Conservation (phyloP, 2,329 filamentous ascomycete species). For the Celoporthe dispersa region DNA sequence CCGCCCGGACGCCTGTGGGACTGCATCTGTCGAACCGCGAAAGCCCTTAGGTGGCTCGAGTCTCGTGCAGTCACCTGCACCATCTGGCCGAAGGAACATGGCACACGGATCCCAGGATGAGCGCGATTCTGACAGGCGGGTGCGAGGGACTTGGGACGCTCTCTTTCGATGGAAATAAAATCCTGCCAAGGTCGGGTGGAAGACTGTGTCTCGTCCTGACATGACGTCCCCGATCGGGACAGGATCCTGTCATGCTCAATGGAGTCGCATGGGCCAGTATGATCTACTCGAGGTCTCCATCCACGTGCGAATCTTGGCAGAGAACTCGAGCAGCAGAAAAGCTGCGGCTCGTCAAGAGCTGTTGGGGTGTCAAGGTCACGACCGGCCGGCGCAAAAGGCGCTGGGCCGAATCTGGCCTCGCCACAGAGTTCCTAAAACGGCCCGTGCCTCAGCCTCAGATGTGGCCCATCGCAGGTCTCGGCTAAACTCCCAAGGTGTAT, state of each 20-base stretch:
- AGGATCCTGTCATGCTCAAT: neutral
- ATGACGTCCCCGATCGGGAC: slow-evolving; percentile 1
- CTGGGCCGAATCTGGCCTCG: slow-evolving; percentile 18
- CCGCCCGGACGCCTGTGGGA: neutral
- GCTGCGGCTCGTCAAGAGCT: slow-evolving; percentile 22
- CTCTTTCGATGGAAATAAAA: neutral
- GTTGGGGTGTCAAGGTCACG: slow-evolving; percentile 21
- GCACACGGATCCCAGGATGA: neutral
- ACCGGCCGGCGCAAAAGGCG: slow-evolving; percentile 14
- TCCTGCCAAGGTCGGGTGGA: neutral
- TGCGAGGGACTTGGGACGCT: neutral
- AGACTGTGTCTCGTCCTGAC: slow-evolving; percentile 12
- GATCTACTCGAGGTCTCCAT: neutral
- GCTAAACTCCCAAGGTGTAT: slow-evolving; percentile 17
- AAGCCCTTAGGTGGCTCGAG: neutral
- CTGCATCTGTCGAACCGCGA: neutral
- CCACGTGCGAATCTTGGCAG: slow-evolving; percentile 12
- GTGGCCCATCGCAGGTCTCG: slow-evolving; percentile 20
- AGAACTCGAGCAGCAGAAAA: slow-evolving; percentile 11
- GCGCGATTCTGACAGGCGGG: neutral
- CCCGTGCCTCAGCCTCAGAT: slow-evolving; percentile 23
- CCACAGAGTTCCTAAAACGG: slow-evolving; percentile 21
- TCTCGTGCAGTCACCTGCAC: neutral
- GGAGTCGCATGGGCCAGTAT: neutral
- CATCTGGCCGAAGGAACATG: neutral